Base-by-base conservation (phyloP, 345 rosid species). In the Rhodamnia argentea region DNA sequence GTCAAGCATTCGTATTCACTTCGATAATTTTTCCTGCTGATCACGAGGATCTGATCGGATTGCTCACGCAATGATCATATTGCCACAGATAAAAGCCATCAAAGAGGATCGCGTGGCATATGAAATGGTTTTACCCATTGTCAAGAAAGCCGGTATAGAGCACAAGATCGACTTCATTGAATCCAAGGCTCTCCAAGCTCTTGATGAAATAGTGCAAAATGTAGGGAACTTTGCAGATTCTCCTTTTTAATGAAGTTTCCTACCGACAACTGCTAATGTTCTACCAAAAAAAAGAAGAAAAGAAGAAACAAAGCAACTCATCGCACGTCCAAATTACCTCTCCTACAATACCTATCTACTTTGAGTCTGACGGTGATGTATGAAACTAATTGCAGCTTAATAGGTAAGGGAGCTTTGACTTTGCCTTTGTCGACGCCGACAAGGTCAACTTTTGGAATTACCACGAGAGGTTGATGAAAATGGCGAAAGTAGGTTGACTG, bases 391-490 rank as follows among this genome's bases (percentile, higher is more conserved):
- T 85, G 88, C 91, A 92, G 94, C 84, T 59, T 42, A 78, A 59
- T 40, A 89, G 90, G 20, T 87, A 90, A 82, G 89, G 90, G 62
- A 90, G 88, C 37, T 91, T 88, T 5, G 96, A 93, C 82, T 92
- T 90, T 40, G 93, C 94, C 47, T 95, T 87, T 56, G 94, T 94
- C 15, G 95, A 94, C 54, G 96, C 93, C 0, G 94, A 94, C 87
- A 95, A 95, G 87, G 27, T 23, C 18, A 90, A 90, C 37, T 91
- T 87, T 82, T 89, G 88, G 83, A 86, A 90, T 13, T 92, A 94
- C 90, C 98, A 95, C 60, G 95, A 94, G 88, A 92, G 88, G 88
- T 40, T 93, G 16, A 51, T 92, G 92, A 94, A 92, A 76, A 60
- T 93, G 47, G 87, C 93, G 85, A 95, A 85, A 84, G 85, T 90